Conservation (phyloP, 23 red algal species). For the Cyanidiococcus yangmingshanensis region DNA sequence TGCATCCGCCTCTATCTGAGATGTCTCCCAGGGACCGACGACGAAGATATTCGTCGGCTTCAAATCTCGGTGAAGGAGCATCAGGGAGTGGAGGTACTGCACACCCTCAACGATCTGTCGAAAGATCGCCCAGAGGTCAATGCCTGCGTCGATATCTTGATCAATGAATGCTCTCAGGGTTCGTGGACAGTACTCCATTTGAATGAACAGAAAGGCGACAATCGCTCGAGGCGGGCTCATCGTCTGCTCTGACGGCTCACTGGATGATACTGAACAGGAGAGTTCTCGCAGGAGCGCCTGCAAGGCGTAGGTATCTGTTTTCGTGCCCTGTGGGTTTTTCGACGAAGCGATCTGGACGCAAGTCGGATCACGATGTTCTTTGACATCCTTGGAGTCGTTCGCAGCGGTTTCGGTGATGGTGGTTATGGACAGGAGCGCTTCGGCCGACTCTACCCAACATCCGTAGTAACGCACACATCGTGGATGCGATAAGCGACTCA, state of each 20-base stretch:
- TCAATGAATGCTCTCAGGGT: slow-evolving; percentile 30
- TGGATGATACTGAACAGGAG: not conserved
- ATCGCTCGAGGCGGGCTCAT: not conserved
- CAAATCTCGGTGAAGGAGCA: slow-evolving; percentile 80
- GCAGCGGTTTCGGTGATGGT: not conserved
- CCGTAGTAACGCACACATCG: slow-evolving; percentile 32
- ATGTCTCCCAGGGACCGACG: slow-evolving; percentile 32
- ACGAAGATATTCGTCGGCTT: slow-evolving; percentile 90
- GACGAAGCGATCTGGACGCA: not conserved
- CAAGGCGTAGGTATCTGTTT: not conserved
- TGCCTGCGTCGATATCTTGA: slow-evolving; percentile 17
- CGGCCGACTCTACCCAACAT: slow-evolving; percentile 16
- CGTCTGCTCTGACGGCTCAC: not conserved
- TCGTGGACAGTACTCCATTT: slow-evolving; percentile 32
- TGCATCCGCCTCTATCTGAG: not conserved
- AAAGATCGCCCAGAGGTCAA: slow-evolving; percentile 25
- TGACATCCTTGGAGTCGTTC: not conserved
- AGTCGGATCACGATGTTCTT: no score
- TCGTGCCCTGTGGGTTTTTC: not conserved
- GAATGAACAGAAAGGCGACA: slow-evolving; percentile 30
- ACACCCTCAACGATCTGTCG: slow-evolving; percentile 73
- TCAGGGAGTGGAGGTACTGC: slow-evolving; percentile 72
- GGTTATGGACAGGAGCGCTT: not conserved
- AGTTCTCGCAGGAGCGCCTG: not conserved
- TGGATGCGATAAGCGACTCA: slow-evolving; percentile 26